These are phyloP conservation scores for Aristolochia fimbriata DNA, from an alignment of 164 flowering plant genomes.

Conservation along the genomic window DNA sequence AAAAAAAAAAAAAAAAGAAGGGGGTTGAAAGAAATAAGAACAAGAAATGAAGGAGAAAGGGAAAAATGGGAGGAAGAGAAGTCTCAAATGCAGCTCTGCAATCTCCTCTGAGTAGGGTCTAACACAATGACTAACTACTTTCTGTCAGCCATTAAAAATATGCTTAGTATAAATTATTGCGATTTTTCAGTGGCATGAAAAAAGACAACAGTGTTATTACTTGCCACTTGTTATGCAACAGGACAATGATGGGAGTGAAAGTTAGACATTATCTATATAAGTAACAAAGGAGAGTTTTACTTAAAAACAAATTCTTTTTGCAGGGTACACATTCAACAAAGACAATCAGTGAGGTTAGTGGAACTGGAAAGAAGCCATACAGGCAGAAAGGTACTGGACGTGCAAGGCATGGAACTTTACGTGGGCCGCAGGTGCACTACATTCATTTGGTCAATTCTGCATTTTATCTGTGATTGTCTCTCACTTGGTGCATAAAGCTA, in stretches of 20 bases:
- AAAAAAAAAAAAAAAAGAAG: no score
- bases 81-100: no score
- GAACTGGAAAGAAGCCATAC: slow-evolving; percentile 91
- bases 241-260: neutral
- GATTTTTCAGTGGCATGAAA: no score
- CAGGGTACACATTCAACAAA: slow-evolving; percentile 98
- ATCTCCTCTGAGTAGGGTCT: no score
- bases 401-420: slow-evolving; percentile 90
- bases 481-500: neutral
- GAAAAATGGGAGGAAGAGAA: no score
- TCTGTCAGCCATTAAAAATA: no score
- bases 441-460: slow-evolving; percentile 5
- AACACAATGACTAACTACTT: no score
- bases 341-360: slow-evolving; percentile 93
- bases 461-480: neutral
- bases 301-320: neutral
- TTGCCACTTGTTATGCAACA: no score
- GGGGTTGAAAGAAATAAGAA: no score
- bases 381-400: slow-evolving; percentile 76
- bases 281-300: neutral
- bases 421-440: slow-evolving; percentile 78
- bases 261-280: neutral
- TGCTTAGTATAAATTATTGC: no score
- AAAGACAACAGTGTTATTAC: no score
- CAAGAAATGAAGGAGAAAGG: no score